Evolutionary conservation across 139 green algal genomes (phyloP).

Genomic region (Astrephomene gubernaculifera): DNA sequence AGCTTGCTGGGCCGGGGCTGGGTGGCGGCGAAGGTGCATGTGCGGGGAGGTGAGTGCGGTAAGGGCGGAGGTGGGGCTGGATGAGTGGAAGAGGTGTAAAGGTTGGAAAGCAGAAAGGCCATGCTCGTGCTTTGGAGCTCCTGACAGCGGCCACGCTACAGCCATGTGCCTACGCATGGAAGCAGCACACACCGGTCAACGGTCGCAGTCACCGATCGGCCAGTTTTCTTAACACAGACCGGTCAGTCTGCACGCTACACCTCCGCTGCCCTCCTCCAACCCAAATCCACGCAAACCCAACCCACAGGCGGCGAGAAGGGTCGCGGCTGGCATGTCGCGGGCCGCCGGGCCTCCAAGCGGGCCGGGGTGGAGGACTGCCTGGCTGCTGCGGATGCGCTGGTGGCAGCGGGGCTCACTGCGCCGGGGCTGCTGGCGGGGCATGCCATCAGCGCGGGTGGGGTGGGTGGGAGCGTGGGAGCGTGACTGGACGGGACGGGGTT

Average conservation of each 20-base stretch:
- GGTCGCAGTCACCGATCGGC: no score
- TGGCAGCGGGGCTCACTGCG: constrained; percentile 37
- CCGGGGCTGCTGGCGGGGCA: constrained; percentile 59
- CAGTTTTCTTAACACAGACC: no score
- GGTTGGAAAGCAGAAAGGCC: no score
- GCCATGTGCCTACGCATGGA: no score
- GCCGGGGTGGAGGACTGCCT: constrained; percentile 68
- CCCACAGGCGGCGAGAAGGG: constrained; percentile 81
- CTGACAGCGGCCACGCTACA: no score
- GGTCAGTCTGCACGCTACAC: no score
- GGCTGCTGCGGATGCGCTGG: constrained; percentile 32
- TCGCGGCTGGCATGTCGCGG: constrained; percentile 78
- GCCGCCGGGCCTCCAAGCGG: constrained; percentile 53
- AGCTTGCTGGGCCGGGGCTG: constrained; percentile 74
- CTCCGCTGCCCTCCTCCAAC: no score
- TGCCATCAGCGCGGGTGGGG: constrained; percentile 60
- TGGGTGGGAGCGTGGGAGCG: not conserved
- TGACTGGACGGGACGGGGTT: no score
- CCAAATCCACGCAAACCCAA: no score
- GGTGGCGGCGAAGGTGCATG: constrained; percentile 44
- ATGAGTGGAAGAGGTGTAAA: not conserved
- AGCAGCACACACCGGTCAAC: not conserved
- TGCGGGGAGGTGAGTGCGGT: constrained; percentile 45
- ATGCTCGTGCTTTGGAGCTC: no score
- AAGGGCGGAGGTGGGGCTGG: not conserved